A percentile compares a stretch with the other conserved stretches of the same genome.
Conservation (phyloP, 78 protist genomes). For the Acrasis kona region DNA sequence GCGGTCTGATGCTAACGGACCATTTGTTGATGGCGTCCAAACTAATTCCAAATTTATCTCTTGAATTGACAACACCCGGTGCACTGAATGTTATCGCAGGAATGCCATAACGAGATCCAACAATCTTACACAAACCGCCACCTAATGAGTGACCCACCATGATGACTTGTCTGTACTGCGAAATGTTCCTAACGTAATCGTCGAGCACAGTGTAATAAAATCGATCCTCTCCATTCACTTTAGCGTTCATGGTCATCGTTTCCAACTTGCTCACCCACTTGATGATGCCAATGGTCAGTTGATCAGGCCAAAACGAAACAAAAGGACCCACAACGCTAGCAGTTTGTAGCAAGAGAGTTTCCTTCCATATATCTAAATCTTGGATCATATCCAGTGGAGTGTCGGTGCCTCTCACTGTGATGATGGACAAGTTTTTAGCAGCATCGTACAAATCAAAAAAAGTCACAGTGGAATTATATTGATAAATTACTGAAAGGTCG, state of each 20-base stretch:
- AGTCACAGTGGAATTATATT: neutral
- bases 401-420: neutral
- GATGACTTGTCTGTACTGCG: neutral
- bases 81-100: slow-evolving; percentile 15
- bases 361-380: slow-evolving; percentile 13
- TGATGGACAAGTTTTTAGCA: neutral
- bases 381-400: neutral
- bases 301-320: slow-evolving; percentile 19
- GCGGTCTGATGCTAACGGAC: neutral
- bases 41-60: neutral
- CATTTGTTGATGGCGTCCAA: neutral
- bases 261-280: neutral
- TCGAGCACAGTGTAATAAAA: slow-evolving; percentile 11
- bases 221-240: neutral
- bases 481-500: neutral
- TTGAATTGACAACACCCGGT: slow-evolving; percentile 5
- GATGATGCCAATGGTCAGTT: neutral
- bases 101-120: slow-evolving; percentile 11
- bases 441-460: neutral
- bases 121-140: slow-evolving; percentile 22
- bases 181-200: neutral
- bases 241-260: neutral
- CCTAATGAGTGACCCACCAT: slow-evolving; percentile 21
- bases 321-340: slow-evolving; percentile 13
- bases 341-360: slow-evolving; percentile 13